Conservation (phyloP, 2,329 filamentous ascomycete genomes). For the Fusarium aywerte region DNA sequence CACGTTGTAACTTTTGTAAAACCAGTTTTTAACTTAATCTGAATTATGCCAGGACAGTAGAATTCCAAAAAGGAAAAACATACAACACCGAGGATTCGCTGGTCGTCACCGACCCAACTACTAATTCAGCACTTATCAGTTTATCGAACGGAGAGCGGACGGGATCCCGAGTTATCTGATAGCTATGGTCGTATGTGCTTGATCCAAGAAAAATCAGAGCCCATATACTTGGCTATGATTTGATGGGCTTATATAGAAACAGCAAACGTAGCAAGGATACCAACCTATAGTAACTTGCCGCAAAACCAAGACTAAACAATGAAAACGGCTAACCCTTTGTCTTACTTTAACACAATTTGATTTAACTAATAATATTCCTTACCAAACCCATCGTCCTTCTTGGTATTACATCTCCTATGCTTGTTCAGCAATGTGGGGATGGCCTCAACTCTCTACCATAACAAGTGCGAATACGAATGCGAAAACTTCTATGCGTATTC, state of each 20-base stretch:
- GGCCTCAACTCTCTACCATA: neutral
- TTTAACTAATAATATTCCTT: fast-evolving
- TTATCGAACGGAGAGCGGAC: constrained; percentile 34
- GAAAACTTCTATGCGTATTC: constrained; percentile 15
- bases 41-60: fast-evolving
- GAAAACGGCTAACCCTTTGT: neutral
- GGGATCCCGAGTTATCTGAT: constrained; percentile 35
- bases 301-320: neutral
- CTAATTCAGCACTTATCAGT: constrained; percentile 33
- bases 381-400: neutral
- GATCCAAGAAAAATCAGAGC: neutral
- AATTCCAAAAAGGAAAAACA: constrained; percentile 3
- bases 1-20: no score
- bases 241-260: no score
- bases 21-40: no score
- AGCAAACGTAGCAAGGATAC: neutral
- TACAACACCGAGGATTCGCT: constrained; percentile 36
- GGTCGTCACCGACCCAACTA: constrained; percentile 32
- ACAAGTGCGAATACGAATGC: constrained; percentile 31
- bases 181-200: constrained; percentile 32
- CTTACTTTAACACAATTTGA: no score
- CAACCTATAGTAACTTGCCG: neutral
- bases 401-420: neutral
- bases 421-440: neutral
- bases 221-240: neutral